A percentile compares a stretch with the other conserved stretches of the same genome.
These are phyloP conservation scores for Macaranga tanarius DNA, from an alignment of 441 rosid species.

Conservation along the genomic window DNA sequence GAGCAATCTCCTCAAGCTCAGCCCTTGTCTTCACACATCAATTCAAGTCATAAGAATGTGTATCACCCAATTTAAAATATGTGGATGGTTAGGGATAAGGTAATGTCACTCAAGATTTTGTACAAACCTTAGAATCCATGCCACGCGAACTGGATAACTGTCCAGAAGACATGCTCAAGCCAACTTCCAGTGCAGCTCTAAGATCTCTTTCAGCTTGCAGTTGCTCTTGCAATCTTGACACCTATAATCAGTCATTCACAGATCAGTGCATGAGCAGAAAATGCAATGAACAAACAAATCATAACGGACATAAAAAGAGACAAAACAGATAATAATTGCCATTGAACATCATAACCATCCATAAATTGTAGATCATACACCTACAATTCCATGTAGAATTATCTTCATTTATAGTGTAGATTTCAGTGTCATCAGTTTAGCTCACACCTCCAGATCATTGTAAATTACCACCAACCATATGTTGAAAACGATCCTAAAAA, in stretches of 20 bases:
- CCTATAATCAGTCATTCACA: slow-evolving; percentile 45
- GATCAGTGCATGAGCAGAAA: slow-evolving; percentile 7
- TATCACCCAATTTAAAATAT: slow-evolving; percentile 16
- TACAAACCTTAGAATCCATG: slow-evolving; percentile 87
- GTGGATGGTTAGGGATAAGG: neutral
- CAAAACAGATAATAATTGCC: neutral
- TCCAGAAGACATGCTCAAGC: slow-evolving; percentile 96
- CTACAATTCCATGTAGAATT: neutral
- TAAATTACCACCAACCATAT: neutral
- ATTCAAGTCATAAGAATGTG: slow-evolving; percentile 32
- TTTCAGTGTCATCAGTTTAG: neutral
- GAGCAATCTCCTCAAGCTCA: slow-evolving; percentile 99
- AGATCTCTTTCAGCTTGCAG: slow-evolving; percentile 99
- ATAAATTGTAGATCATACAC: neutral
- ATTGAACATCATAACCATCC: neutral
- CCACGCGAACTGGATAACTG: slow-evolving; percentile 79
- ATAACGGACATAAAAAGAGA: too few relatives aligned
- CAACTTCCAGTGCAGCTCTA: slow-evolving; percentile 96
- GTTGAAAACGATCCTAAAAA: neutral
- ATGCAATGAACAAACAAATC: neutral
- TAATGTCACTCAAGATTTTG: slow-evolving; percentile 14
- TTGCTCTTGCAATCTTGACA: slow-evolving; percentile 96
- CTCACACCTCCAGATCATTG: neutral
- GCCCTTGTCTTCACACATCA: slow-evolving; percentile 84
- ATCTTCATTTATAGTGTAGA: too few relatives aligned